Base-by-base conservation (phyloP, 2,329 filamentous ascomycete genomes). In the Ramularia collo-cygni region DNA sequence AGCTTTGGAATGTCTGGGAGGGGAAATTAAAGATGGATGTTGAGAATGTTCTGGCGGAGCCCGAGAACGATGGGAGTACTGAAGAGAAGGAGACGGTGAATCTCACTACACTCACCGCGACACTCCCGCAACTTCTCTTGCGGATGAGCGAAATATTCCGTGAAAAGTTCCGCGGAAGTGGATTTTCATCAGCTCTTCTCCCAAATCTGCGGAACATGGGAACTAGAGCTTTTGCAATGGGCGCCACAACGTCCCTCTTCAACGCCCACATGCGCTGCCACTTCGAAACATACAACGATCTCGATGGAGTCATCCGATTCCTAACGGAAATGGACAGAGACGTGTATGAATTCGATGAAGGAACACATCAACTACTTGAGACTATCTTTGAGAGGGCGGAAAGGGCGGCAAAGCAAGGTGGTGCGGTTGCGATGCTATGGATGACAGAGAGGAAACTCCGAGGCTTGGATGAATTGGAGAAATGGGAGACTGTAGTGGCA, bases 161-260 rank as follows among this genome's bases (percentile, higher is more conserved):
- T 50, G 65, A 63, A 2, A 65, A 68, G 1, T 88, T 85, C 8
- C 70, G 67, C 8, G 64, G 75, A 0, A 87, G 83, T 1, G 67
- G 72, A 0, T 67, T 83, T 1, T 68, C 71, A 0, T 70, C 83
- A 31, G 69, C 71, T 31, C 62, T 88, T 17, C 67, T 89, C 1
- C 81, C 83, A 0, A 73, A 75, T 6, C 66, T 88, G 52, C 84
- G 83, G 56, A 68, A 72, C 31, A 68, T 85, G 0, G 83, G 84
- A 2, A 71, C 83, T 1, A 74, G 76, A 1, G 82, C 81, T 0
- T 85, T 82, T 54, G 78, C 85, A 5, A 71, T 90, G 1, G 84
- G 83, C 34, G 80, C 77, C 4, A 79, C 79, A 13, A 83, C 82
- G 0, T 66, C 73, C 0, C 75, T 89, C 29, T 89, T 85, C 66